Conservation (phyloP, 345 rosid species). For the Erodium maritimum region DNA sequence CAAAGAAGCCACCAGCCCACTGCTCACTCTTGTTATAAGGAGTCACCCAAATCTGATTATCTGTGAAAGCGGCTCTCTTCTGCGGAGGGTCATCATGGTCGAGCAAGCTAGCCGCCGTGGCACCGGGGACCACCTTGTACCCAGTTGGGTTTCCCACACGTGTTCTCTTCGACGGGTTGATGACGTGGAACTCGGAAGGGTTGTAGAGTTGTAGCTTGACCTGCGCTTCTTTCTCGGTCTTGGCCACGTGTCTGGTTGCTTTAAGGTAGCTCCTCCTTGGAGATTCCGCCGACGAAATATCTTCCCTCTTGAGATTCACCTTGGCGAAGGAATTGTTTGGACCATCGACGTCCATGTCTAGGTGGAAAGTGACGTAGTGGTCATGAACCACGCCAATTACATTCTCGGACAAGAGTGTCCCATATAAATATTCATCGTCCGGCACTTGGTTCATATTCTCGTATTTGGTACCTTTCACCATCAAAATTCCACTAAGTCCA, state of each 20-base stretch:
- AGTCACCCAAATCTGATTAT: constrained; percentile 65
- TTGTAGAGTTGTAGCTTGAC: constrained; percentile 33
- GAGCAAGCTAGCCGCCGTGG: constrained; percentile 34
- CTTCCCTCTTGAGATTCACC: constrained; percentile 31
- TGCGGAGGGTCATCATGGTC: constrained; percentile 54
- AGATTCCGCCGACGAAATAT: constrained; percentile 18
- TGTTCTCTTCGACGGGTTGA: constrained; percentile 52
- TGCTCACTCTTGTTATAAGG: constrained; percentile 70
- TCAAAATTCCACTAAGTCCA: constrained; percentile 48
- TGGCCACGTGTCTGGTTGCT: constrained; percentile 47
- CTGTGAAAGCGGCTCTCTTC: constrained; percentile 46
- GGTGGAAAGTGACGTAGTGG: constrained; percentile 62
- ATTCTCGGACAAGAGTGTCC: constrained; percentile 55
- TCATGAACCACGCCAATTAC: constrained; percentile 65
- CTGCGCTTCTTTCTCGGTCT: constrained; percentile 54
- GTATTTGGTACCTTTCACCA: constrained; percentile 43
- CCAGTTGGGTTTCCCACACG: constrained; percentile 51
- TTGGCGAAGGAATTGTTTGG: constrained; percentile 54
- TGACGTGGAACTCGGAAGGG: constrained; percentile 44
- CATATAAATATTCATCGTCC: constrained; percentile 21
- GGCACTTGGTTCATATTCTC: constrained; percentile 31
- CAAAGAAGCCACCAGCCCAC: constrained; percentile 71
- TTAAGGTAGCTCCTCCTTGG: constrained; percentile 69
- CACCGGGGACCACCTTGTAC: constrained; percentile 51
- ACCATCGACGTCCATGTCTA: constrained; percentile 75